phyloP scores from a whole-genome alignment of 2,329 filamentous ascomycete genomes.

The Aureobasidium sp. region DNA sequence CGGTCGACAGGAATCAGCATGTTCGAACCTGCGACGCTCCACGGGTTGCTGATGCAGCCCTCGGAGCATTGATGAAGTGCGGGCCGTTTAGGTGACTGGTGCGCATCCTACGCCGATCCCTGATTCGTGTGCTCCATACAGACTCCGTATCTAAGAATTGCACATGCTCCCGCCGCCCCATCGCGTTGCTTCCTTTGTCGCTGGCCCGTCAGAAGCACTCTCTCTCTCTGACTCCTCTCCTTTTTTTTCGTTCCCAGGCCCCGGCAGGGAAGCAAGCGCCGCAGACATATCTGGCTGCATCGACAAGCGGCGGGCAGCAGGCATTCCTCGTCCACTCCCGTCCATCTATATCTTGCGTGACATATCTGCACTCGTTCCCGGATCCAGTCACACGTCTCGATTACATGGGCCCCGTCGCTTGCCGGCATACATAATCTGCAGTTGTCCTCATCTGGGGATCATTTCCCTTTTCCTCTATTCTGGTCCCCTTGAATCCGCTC shows the following conservation, averaged over 20 bases:
- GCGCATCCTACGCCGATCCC: constrained; percentile 11
- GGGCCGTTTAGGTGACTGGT: not conserved
- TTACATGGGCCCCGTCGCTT: constrained; percentile 4
- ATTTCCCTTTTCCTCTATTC: not conserved
- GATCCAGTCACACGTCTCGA: constrained; percentile 10
- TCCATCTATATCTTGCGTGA: constrained; percentile 11
- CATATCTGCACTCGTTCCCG: constrained; percentile 11
- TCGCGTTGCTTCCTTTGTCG: constrained; percentile 1
- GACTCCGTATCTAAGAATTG: constrained; percentile 9
- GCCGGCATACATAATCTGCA: constrained; percentile 14
- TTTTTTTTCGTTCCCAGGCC: not conserved
- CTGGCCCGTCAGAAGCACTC: not conserved
- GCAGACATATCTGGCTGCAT: constrained; percentile 2
- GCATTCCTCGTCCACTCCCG: not conserved
- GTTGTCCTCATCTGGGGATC: constrained; percentile 11
- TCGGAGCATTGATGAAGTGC: not conserved
- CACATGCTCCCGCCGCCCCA: constrained; percentile 4
- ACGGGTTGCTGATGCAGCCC: not conserved
- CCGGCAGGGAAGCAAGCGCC: not conserved
- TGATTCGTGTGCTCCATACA: constrained; percentile 11
- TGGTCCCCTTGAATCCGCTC: constrained; percentile 1
- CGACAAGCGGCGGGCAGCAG: constrained; percentile 9
- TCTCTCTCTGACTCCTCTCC: not conserved
- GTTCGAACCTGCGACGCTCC: not conserved
- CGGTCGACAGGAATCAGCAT: not conserved